These are phyloP conservation scores for Olyra latifolia DNA, from an alignment of 176 grass and related monocot species.

Conservation along the genomic window DNA sequence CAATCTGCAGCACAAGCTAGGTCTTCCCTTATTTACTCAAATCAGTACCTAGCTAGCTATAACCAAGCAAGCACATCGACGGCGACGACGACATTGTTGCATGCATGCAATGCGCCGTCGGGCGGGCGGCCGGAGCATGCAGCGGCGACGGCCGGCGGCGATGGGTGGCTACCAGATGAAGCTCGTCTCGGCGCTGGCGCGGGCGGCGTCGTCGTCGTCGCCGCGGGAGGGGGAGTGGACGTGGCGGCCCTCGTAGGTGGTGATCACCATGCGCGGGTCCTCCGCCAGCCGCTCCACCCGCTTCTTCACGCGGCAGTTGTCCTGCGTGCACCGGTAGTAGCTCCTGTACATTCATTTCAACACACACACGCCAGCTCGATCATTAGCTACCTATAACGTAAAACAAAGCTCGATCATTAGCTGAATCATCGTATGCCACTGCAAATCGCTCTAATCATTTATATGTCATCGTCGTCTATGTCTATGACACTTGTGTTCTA, in stretches of 20 bases:
- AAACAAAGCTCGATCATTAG: too few species aligned
- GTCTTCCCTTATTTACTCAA: neutral
- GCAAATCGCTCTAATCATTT: too few species aligned
- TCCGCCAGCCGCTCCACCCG: slow-evolving; percentile 79
- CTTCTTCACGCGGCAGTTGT: slow-evolving; percentile 86
- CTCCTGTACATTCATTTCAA: slow-evolving; percentile 49
- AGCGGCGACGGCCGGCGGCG: neutral
- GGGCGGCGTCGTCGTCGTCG: slow-evolving; percentile 57
- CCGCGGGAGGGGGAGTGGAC: slow-evolving; percentile 74
- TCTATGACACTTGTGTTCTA: too few species aligned
- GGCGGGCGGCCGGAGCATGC: too few species aligned
- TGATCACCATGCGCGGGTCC: slow-evolving; percentile 90
- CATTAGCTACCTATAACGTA: too few species aligned
- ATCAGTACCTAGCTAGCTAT: neutral
- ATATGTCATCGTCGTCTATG: too few species aligned
- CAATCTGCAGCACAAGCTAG: neutral
- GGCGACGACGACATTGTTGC: neutral
- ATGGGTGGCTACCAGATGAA: slow-evolving; percentile 64
- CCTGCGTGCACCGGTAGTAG: slow-evolving; percentile 88
- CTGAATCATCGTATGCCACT: too few species aligned
- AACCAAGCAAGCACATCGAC: neutral
- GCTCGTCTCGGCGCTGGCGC: slow-evolving; percentile 59
- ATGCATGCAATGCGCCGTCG: too few species aligned
- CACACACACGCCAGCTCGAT: neutral
- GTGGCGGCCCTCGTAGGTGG: slow-evolving; percentile 88